Conservation (phyloP, 257 asterid species). For the Nicotiana benthamiana region DNA sequence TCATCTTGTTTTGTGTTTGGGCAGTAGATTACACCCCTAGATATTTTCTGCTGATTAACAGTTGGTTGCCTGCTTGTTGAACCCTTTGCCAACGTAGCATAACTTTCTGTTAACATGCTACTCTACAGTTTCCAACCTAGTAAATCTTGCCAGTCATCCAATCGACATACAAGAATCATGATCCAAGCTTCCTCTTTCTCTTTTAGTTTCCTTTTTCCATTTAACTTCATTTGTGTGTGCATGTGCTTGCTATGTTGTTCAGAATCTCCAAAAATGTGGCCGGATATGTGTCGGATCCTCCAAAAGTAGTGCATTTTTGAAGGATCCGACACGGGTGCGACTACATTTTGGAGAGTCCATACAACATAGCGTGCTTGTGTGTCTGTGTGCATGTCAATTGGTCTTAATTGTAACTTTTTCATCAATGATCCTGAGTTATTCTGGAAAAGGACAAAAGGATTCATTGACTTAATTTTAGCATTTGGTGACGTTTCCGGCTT, state of each 20-base stretch:
- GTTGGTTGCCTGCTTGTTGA: not conserved
- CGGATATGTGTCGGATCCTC: too few relatives aligned
- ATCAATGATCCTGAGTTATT: not conserved
- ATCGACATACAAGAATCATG: not conserved
- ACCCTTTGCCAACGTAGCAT: not conserved
- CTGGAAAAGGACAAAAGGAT: not conserved
- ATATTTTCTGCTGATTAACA: not conserved
- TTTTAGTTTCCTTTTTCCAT: not conserved
- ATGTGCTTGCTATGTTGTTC: too few relatives aligned
- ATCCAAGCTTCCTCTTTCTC: not conserved
- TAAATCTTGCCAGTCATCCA: not conserved
- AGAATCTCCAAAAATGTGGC: too few relatives aligned
- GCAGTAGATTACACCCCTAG: not conserved
- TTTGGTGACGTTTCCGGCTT: not conserved
- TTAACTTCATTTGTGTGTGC: not conserved
- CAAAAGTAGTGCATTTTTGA: too few relatives aligned
- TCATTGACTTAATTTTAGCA: not conserved
- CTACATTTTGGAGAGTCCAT: too few relatives aligned
- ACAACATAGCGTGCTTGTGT: too few relatives aligned
- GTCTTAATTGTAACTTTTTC: not conserved
- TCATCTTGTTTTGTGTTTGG: constrained; percentile 1
- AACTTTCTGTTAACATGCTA: not conserved
- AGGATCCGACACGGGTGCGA: too few relatives aligned
- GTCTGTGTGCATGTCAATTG: not conserved
- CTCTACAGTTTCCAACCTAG: not conserved